Evolutionary conservation across 1,139 yeast genomes (phyloP).

Genomic region (Zygosaccharomyces sapae): DNA sequence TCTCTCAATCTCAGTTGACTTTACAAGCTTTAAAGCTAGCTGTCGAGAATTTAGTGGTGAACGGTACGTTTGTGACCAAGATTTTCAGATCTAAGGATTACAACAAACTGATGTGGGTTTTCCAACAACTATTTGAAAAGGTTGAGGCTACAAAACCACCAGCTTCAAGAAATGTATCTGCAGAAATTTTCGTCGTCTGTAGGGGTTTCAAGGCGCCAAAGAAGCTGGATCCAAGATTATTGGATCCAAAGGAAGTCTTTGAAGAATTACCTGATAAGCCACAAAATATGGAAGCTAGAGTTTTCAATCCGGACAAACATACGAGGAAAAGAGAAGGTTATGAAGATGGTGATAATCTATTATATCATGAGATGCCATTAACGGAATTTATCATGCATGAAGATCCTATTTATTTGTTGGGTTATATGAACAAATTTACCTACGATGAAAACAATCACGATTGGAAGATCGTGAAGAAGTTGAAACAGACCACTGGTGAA

Average conservation of each 20-base stretch:
- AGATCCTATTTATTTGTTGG: conserved; percentile 81
- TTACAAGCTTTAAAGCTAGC: conserved; percentile 90
- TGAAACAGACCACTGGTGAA: conserved; percentile 75
- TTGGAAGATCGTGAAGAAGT: conserved; percentile 63
- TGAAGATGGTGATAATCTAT: conserved; percentile 85
- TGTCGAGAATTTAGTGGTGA: conserved; percentile 84
- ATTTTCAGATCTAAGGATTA: conserved; percentile 97
- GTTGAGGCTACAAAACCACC: conserved; percentile 99
- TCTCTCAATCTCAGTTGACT: conserved; percentile 93
- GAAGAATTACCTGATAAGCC: conserved; percentile 81
- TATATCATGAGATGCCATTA: conserved; percentile 68
- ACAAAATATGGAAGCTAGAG: conserved; percentile 83
- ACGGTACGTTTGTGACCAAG: conserved; percentile 96
- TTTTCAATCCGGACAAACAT: conserved; percentile 89
- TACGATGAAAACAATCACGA: conserved; percentile 62
- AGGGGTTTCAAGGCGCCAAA: conserved; percentile 95
- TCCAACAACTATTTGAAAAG: conserved; percentile 89
- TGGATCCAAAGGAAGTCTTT: conserved; percentile 90
- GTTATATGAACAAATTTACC: conserved; percentile 61
- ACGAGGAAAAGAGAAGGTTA: conserved; percentile 93
- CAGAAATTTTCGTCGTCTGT: conserved; percentile 97
- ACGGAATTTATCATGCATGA: conserved; percentile 76
- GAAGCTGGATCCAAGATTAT: conserved; percentile 83
- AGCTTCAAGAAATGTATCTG: conserved; percentile 97
- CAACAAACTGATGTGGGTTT: conserved; percentile 94